Evolutionary conservation across 306 rosid species (phyloP).

Genomic region (Castanopsis chinensis): DNA sequence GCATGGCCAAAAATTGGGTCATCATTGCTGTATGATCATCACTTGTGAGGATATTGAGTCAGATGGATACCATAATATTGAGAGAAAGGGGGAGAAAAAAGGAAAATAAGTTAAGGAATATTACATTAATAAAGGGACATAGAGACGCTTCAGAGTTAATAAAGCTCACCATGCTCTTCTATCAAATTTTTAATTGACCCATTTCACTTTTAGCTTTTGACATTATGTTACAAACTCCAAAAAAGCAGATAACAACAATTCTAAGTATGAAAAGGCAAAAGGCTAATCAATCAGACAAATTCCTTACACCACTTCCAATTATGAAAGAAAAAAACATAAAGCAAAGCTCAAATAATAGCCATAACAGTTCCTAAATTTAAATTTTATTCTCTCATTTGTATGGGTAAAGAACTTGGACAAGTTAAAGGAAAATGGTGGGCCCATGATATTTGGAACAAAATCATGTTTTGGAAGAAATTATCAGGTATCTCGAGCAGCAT

Average conservation of each 20-base stretch:
- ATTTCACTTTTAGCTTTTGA: background rate
- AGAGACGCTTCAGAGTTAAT: slow-evolving; percentile 3
- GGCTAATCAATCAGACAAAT: background rate
- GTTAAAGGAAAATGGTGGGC: background rate
- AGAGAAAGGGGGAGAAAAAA: background rate
- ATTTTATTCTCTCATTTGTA: background rate
- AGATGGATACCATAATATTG: slow-evolving; percentile 30
- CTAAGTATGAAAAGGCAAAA: background rate
- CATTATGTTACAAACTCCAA: background rate
- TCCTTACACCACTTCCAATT: background rate
- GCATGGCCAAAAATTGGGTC: slow-evolving; percentile 67
- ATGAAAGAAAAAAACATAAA: background rate
- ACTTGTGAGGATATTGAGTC: slow-evolving; percentile 68
- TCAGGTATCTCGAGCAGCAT: background rate
- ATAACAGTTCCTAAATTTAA: background rate
- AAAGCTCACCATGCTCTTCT: background rate
- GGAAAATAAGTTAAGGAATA: background rate
- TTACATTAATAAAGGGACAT: background rate
- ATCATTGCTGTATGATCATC: slow-evolving; percentile 82
- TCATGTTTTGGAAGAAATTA: background rate
- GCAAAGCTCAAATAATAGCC: background rate
- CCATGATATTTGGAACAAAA: background rate
- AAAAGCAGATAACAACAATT: background rate
- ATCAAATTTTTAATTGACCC: background rate
- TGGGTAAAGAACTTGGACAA: background rate